Conservation (phyloP, 768 basidiomycete genomes). For the Amanita jacksonii region DNA sequence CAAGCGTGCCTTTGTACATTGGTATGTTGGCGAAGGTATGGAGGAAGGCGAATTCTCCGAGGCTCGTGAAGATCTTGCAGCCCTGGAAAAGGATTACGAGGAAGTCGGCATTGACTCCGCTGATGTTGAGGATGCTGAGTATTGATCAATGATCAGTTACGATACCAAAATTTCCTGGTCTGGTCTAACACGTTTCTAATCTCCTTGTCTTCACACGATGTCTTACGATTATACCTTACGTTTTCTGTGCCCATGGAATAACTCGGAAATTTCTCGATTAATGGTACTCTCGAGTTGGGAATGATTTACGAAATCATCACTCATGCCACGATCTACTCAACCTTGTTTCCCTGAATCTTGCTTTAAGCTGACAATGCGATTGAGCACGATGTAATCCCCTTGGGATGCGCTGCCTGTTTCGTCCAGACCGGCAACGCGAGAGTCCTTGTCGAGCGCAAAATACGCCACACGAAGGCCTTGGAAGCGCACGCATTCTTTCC, state of each 20-base stretch:
- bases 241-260: constrained; percentile 12
- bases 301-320: too few relatives aligned
- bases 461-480: constrained; percentile 94
- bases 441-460: constrained; percentile 87
- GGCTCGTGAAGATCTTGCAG: constrained; percentile 96
- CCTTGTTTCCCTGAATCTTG: constrained; percentile 77
- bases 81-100: constrained; percentile 92
- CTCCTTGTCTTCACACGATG: constrained; percentile 11
- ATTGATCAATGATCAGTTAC: constrained; percentile 5
- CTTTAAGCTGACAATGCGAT: constrained; percentile 90
- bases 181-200: constrained; percentile 16
- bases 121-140: constrained; percentile 50
- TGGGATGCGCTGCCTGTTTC: constrained; percentile 38
- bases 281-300: not conserved
- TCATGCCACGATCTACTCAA: constrained; percentile 17
- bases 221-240: constrained; percentile 16
- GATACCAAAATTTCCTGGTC: not conserved
- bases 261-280: constrained; percentile 10
- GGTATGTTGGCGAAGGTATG: constrained; percentile 99
- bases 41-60: constrained; percentile 99
- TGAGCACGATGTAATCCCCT: constrained; percentile 78
- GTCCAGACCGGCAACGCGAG: constrained; percentile 55
- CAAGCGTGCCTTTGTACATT: constrained; percentile 85
- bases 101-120: constrained; percentile 78
- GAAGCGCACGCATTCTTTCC: constrained; percentile 90